Evolutionary conservation across 257 asterid species (phyloP).

Genomic region (Gentiana straminea): DNA sequence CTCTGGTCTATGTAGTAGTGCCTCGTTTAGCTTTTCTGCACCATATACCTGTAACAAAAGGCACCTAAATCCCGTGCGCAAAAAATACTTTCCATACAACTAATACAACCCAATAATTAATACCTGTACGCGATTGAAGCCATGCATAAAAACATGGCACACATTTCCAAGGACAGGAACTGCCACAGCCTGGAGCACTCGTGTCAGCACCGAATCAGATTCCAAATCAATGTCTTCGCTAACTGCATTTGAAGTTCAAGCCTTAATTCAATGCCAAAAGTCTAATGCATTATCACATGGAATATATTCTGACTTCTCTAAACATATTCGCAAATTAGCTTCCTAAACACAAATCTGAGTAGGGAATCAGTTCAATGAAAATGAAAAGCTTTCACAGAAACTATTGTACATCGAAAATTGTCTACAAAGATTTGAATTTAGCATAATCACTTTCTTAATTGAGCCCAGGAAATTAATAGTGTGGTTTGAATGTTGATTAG

Average conservation of each 20-base stretch:
- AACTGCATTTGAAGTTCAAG: slow-evolving; percentile 30
- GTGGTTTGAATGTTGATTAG: too few relatives aligned
- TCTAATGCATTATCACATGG: neutral
- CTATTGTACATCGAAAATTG: too few relatives aligned
- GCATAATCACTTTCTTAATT: too few relatives aligned
- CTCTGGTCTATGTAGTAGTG: slow-evolving; percentile 45
- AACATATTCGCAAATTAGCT: too few relatives aligned
- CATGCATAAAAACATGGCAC: slow-evolving; percentile 95
- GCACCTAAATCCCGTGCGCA: neutral
- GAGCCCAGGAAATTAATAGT: too few relatives aligned
- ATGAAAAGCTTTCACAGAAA: too few relatives aligned
- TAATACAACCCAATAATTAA: neutral
- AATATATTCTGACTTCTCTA: too few relatives aligned
- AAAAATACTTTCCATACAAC: neutral
- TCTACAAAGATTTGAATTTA: too few relatives aligned
- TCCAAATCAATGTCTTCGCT: slow-evolving; percentile 56
- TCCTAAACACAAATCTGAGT: too few relatives aligned
- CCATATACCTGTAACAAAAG: slow-evolving; percentile 53
- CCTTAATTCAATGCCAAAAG: neutral
- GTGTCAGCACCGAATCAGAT: slow-evolving; percentile 60
- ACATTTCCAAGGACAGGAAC: slow-evolving; percentile 87
- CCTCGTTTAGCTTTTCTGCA: slow-evolving; percentile 64
- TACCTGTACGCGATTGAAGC: slow-evolving; percentile 76
- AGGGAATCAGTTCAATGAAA: too few relatives aligned
- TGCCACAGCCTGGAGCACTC: slow-evolving; percentile 74